These are phyloP conservation scores for Cystobasidium ongulense DNA, from an alignment of 768 basidiomycete genomes.

Conservation along the genomic window DNA sequence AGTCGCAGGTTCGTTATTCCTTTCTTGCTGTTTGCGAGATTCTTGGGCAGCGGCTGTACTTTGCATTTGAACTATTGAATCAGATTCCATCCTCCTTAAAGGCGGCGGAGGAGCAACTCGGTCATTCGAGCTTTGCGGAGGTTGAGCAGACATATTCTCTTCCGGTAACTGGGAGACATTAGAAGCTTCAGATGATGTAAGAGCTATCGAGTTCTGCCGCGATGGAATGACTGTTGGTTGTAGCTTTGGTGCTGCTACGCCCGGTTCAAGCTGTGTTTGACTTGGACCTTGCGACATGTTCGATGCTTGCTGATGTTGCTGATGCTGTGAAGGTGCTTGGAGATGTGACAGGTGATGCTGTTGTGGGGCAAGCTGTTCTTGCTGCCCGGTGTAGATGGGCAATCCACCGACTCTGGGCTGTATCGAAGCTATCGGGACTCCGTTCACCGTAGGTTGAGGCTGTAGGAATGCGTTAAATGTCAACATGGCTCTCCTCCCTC, in stretches of 20 bases:
- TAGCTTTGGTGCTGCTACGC: background rate
- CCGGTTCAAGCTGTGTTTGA: background rate
- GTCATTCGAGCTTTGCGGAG: background rate
- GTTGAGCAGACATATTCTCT: background rate
- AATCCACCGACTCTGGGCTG: background rate
- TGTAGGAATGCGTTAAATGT: background rate
- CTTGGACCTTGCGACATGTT: background rate
- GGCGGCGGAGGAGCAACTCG: background rate
- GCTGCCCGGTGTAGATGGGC: background rate
- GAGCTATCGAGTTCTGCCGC: background rate
- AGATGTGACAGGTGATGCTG: slow-evolving; percentile 2
- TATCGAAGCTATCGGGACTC: background rate
- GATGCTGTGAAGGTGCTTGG: background rate
- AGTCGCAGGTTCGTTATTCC: background rate
- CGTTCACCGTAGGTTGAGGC: slow-evolving; percentile 2
- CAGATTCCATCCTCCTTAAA: background rate
- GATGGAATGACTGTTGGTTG: background rate
- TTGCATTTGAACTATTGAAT: background rate
- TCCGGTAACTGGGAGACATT: background rate
- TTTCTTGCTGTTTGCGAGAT: background rate
- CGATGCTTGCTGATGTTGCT: background rate
- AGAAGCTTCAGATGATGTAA: background rate
- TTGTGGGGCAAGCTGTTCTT: background rate
- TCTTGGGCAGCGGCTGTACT: background rate
- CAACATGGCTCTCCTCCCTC: too few relatives aligned